Conservation (phyloP, 441 rosid species). For the Adansonia grandidieri region DNA sequence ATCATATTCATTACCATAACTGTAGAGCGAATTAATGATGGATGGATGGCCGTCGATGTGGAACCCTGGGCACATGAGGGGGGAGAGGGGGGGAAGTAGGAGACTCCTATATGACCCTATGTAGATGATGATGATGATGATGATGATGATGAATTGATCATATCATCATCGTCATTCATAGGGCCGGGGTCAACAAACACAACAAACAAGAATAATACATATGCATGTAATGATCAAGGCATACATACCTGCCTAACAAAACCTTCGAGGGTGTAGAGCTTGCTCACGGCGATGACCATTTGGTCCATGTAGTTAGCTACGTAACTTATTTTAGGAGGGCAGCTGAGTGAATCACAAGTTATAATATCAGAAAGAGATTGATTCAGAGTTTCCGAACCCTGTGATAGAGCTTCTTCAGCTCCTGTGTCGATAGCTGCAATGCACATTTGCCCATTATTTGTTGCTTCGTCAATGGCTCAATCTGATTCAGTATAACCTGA, state of each 20-base stretch:
- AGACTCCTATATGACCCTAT: too few relatives aligned
- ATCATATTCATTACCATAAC: too few relatives aligned
- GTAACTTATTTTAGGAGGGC: constrained; percentile 57
- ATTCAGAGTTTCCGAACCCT: constrained; percentile 78
- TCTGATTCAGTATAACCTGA: constrained; percentile 68
- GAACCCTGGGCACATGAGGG: too few relatives aligned
- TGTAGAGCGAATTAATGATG: not conserved
- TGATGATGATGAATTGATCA: too few relatives aligned
- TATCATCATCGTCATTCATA: too few relatives aligned
- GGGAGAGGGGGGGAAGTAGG: too few relatives aligned
- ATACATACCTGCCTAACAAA: constrained; percentile 82
- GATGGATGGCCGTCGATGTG: not conserved
- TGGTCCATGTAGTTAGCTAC: constrained; percentile 89
- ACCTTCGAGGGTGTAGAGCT: constrained; percentile 83
- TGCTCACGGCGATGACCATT: constrained; percentile 90
- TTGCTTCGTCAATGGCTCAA: constrained; percentile 86
- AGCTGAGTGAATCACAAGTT: constrained; percentile 73
- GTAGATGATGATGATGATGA: too few relatives aligned
- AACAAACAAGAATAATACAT: not conserved
- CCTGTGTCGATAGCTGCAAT: constrained; percentile 85
- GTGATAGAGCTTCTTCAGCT: constrained; percentile 89
- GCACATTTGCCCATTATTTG: constrained; percentile 84
- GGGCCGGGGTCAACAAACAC: constrained; percentile 19
- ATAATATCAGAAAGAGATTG: constrained; percentile 85
- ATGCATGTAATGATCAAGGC: not conserved